These are phyloP conservation scores for Debaryomyces tyrocola DNA, from an alignment of 805 yeast genomes.

Conservation along the genomic window DNA sequence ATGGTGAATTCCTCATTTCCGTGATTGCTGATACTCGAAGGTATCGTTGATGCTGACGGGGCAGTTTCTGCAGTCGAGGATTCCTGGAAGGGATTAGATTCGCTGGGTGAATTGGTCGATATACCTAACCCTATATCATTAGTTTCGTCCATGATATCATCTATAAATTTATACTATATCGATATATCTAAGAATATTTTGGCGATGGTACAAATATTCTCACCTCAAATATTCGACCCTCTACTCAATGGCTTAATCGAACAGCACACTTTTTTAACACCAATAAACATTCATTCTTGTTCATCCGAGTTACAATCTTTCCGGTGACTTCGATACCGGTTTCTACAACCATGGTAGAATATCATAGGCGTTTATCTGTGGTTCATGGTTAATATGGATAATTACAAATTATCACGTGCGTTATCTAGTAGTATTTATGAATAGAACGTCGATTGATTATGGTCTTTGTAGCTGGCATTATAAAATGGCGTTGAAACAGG, in stretches of 20 bases:
- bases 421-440: too few relatives aligned
- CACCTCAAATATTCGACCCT: background rate
- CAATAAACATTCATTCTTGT: too few relatives aligned
- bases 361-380: too few relatives aligned
- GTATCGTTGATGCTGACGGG: background rate
- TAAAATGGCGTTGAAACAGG: slow-evolving; percentile 15
- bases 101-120: background rate
- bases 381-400: too few relatives aligned
- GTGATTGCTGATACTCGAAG: background rate
- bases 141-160: background rate
- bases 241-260: too few relatives aligned
- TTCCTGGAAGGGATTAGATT: background rate
- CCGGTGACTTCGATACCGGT: too few relatives aligned
- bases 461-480: too few relatives aligned
- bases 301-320: too few relatives aligned
- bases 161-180: background rate
- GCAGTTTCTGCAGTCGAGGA: background rate
- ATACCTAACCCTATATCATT: background rate
- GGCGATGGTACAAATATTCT: background rate
- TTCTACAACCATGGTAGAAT: too few relatives aligned
- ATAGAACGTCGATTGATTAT: too few relatives aligned
- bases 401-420: too few relatives aligned
- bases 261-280: too few relatives aligned
- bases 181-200: background rate
- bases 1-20: slow-evolving; percentile 12